Percentiles rank a stretch among this genome's conserved stretches.
Conservation (phyloP, 169 alveolate genomes). For the Besnoitia besnoiti region DNA sequence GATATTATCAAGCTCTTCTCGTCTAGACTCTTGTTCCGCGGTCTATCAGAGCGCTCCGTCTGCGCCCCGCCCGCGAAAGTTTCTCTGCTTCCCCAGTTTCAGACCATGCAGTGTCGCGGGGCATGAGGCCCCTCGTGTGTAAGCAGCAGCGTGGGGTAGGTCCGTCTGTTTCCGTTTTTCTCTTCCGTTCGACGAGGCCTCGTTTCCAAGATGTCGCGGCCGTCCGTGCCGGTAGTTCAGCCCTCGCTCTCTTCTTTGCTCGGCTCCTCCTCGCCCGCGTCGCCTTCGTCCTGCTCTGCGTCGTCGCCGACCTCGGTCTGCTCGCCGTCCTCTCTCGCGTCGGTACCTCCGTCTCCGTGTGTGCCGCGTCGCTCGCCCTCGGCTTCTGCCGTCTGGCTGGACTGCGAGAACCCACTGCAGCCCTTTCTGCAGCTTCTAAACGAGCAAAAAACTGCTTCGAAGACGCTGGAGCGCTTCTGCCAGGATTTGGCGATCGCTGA, state of each 20-base stretch:
- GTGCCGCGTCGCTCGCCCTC: neutral
- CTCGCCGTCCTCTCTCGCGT: neutral
- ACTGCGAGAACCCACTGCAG: neutral
- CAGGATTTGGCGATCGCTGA: neutral
- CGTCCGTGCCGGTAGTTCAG: no score
- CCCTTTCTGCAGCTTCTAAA: slow-evolving; percentile 1
- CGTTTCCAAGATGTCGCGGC: no score
- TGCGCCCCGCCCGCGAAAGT: no score
- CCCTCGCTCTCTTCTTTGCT: no score
- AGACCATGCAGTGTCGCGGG: no score
- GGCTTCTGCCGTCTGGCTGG: neutral
- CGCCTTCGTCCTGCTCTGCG: neutral
- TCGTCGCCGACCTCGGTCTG: neutral
- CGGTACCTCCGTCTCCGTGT: neutral
- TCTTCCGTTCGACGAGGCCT: neutral
- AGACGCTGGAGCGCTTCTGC: neutral
- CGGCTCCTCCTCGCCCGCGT: neutral
- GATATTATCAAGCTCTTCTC: no score
- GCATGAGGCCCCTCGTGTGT: no score
- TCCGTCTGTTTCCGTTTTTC: neutral
- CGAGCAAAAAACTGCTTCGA: neutral
- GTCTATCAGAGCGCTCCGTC: no score
- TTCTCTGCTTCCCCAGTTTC: no score
- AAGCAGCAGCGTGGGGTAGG: no score
- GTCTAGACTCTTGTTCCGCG: no score